Conservation (phyloP, 495 filamentous ascomycete genomes). For the Penicillium malachiteum region DNA sequence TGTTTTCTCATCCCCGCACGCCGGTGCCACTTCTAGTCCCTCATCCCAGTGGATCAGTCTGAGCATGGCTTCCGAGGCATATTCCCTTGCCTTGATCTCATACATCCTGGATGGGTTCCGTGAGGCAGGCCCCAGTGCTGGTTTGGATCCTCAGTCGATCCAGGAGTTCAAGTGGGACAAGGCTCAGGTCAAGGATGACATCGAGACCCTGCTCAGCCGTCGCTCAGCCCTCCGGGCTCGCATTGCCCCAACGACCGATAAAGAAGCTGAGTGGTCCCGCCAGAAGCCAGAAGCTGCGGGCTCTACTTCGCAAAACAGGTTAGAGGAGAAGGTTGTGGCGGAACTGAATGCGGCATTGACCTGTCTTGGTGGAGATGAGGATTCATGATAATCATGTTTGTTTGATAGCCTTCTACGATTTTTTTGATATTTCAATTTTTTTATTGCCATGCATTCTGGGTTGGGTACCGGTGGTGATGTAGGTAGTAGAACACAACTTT, state of each 20-base stretch:
- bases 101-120: constrained; percentile 63
- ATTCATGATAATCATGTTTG: constrained; percentile 30
- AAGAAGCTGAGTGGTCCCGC: constrained; percentile 64
- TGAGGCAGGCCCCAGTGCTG: constrained; percentile 55
- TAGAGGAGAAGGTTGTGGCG: constrained; percentile 71
- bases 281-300: constrained; percentile 42
- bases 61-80: constrained; percentile 68
- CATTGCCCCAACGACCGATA: constrained; percentile 66
- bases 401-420: constrained; percentile 16
- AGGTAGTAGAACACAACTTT: constrained; percentile 17
- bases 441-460: constrained; percentile 13
- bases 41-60: constrained; percentile 59
- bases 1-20: constrained; percentile 55
- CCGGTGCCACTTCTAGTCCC: constrained; percentile 31
- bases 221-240: constrained; percentile 61
- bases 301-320: constrained; percentile 50
- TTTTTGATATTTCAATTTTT: constrained; percentile 2
- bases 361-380: constrained; percentile 41
- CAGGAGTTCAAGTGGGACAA: constrained; percentile 70
- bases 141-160: constrained; percentile 60
- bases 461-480: constrained; percentile 14
- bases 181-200: constrained; percentile 67
- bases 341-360: constrained; percentile 54
- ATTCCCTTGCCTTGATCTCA: constrained; percentile 71
- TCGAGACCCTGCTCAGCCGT: constrained; percentile 70